phyloP scores from a whole-genome alignment of 345 rosid species.

The Eucalyptus curtisii region DNA sequence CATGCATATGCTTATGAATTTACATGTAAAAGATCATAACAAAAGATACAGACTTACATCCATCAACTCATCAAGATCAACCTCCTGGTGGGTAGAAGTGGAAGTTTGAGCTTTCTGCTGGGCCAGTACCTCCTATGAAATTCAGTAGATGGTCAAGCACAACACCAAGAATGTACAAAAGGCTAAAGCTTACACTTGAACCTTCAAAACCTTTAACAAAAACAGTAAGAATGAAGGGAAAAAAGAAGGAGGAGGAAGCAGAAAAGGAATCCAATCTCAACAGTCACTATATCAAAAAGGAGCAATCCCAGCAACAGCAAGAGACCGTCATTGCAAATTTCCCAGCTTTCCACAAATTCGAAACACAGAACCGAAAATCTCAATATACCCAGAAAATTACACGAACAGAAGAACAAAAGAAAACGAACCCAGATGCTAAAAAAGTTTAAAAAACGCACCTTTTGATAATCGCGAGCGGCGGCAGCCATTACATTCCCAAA shows the following conservation, averaged over 20 bases:
- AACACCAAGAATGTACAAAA: neutral
- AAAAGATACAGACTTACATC: conserved; percentile 43
- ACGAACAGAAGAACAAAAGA: neutral
- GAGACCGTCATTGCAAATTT: neutral
- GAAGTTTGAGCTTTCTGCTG: conserved; percentile 62
- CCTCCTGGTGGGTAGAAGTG: conserved; percentile 43
- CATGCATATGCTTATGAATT: neutral
- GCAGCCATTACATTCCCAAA: conserved; percentile 96
- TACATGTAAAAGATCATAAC: neutral
- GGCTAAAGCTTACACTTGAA: neutral
- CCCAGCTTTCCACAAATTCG: neutral
- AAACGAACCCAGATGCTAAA: neutral
- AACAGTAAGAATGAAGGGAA: neutral
- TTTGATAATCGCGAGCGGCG: conserved; percentile 92
- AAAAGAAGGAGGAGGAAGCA: neutral
- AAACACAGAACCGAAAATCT: neutral
- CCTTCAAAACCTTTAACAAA: neutral
- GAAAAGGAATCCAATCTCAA: neutral
- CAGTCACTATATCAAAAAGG: neutral
- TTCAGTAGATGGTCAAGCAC: neutral
- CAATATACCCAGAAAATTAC: neutral
- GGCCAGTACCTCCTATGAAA: conserved; percentile 49
- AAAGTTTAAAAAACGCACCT: conserved; percentile 17
- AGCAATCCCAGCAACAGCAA: neutral
- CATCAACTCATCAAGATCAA: conserved; percentile 93